Conservation (phyloP, 1,284 basidiomycete genomes). For the Fomitopsis pinicola region DNA sequence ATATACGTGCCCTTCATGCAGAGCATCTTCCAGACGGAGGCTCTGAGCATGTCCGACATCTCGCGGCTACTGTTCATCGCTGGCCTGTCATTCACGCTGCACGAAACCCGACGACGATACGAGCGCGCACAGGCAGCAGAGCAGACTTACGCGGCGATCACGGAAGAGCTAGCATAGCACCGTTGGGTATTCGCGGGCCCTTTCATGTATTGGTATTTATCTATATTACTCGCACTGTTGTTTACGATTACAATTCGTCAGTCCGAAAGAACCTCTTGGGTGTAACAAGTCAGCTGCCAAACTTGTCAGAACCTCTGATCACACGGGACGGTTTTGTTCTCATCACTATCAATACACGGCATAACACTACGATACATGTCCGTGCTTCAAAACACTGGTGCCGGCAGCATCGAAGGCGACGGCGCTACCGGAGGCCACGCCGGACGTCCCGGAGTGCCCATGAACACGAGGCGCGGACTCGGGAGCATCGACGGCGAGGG, state of each 20-base stretch:
- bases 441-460: background rate
- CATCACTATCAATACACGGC: too few species aligned
- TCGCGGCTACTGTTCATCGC: slow-evolving; percentile 71
- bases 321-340: too few species aligned
- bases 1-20: slow-evolving; percentile 93
- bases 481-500: background rate
- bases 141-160: slow-evolving; percentile 29
- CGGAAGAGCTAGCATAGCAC: slow-evolving; percentile 40
- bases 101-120: slow-evolving; percentile 79
- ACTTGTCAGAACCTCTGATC: too few species aligned
- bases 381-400: background rate
- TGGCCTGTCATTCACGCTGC: slow-evolving; percentile 63
- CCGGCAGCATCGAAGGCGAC: background rate
- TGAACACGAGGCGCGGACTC: background rate
- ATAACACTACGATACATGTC: too few species aligned
- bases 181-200: background rate
- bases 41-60: slow-evolving; percentile 69
- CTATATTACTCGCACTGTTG: background rate
- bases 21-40: slow-evolving; percentile 89
- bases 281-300: too few species aligned
- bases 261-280: too few species aligned
- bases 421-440: background rate
- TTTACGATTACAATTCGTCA: too few species aligned
- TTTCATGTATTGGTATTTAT: background rate
- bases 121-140: slow-evolving; percentile 53